phyloP scores from a whole-genome alignment of 345 rosid genomes.

The Brassica cretica region DNA sequence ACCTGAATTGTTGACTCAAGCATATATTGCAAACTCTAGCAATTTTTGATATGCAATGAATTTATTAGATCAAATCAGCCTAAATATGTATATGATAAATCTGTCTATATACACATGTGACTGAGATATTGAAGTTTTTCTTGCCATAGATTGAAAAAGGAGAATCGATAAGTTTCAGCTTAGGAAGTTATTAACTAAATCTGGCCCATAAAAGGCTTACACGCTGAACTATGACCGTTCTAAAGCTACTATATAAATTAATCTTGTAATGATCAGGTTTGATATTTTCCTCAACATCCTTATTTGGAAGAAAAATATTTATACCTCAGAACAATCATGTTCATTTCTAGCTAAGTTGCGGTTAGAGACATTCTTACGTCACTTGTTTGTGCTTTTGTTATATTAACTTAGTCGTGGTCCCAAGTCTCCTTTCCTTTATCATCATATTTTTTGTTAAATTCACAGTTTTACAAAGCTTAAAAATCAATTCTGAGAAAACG shows the following conservation, averaged over 20 bases:
- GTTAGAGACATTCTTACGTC: neutral
- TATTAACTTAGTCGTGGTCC: neutral
- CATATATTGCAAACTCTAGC: neutral
- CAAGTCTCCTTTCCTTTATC: neutral
- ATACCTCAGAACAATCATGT: neutral
- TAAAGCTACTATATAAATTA: neutral
- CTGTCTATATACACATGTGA: neutral
- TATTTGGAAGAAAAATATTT: neutral
- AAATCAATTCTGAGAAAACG: neutral
- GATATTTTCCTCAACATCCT: neutral
- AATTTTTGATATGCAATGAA: neutral
- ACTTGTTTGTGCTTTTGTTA: neutral
- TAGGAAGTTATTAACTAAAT: neutral
- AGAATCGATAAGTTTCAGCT: neutral
- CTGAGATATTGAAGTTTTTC: neutral
- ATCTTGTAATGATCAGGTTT: neutral
- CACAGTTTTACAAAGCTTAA: neutral
- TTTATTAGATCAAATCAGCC: neutral
- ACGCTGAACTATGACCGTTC: neutral
- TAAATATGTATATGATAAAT: neutral
- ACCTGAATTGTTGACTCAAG: neutral
- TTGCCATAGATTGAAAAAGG: neutral
- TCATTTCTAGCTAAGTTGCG: neutral
- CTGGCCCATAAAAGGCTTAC: neutral
- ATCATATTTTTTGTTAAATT: neutral